These are phyloP conservation scores for Ophiosphaerella narmari DNA, from an alignment of 2,329 filamentous ascomycete genomes.

Conservation along the genomic window DNA sequence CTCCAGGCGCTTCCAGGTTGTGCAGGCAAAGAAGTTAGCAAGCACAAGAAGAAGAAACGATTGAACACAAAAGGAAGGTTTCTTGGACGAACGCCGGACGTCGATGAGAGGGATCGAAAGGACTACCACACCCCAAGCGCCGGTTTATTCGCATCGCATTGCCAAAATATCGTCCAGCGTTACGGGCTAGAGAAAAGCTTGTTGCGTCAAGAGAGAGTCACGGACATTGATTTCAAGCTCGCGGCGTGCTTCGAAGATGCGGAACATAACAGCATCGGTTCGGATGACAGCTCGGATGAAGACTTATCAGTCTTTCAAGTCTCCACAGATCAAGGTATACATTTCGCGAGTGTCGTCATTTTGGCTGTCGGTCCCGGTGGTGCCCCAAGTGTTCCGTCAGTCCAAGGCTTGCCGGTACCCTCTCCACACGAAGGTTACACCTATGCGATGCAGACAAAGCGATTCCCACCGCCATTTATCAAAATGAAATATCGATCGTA, in stretches of 20 bases:
- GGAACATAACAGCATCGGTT: slow-evolving; percentile 23
- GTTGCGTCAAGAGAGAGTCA: slow-evolving; percentile 64
- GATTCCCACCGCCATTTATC: slow-evolving; percentile 61
- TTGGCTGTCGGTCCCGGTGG: slow-evolving; percentile 73
- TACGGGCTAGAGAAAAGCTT: slow-evolving; percentile 58
- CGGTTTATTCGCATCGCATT: slow-evolving; percentile 50
- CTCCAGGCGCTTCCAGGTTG: slow-evolving; percentile 73
- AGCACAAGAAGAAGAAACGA: slow-evolving; percentile 74
- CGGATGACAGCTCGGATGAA: slow-evolving; percentile 24
- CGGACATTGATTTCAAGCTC: slow-evolving; percentile 64
- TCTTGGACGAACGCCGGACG: slow-evolving; percentile 44
- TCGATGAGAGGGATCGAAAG: slow-evolving; percentile 54
- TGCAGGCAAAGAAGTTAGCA: slow-evolving; percentile 79
- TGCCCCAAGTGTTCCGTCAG: slow-evolving; percentile 51
- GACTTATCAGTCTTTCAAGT: slow-evolving; percentile 67
- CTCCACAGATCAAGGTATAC: slow-evolving; percentile 58
- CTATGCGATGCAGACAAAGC: slow-evolving; percentile 68
- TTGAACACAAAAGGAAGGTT: slow-evolving; percentile 49
- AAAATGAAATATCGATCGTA: slow-evolving; percentile 56
- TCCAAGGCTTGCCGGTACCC: slow-evolving; percentile 47
- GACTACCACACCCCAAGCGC: slow-evolving; percentile 52
- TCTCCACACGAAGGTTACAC: slow-evolving; percentile 56
- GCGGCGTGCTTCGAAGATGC: slow-evolving; percentile 38
- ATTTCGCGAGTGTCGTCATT: slow-evolving; percentile 67
- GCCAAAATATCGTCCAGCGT: slow-evolving; percentile 44